Base-by-base conservation (phyloP, 371 early-diverging fungal genomes). In the Entomophthora muscae region DNA sequence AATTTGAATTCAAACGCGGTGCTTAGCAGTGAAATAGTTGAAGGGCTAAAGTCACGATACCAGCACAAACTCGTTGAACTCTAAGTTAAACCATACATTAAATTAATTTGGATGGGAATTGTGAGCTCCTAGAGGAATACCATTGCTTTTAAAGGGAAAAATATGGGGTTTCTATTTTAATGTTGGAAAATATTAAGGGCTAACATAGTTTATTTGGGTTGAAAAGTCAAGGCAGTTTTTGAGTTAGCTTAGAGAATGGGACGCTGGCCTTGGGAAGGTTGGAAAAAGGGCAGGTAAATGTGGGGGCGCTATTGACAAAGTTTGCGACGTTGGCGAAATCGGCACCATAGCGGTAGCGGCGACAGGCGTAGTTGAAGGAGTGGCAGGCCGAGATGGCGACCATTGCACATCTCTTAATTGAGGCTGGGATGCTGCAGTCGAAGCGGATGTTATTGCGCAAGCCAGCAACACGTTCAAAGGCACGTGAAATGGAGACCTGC, bases 401-500 rank as follows among this genome's bases (percentile, higher is more conserved):
- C 42, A 42, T 42, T 5, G 42, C 42, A 17, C 42, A 42, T 42
- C 42, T 5, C 17, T 42, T 42, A 17, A 42, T 42, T 5, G 10
- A 5, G 42, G 5, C 10, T 5, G 42, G 42, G 42, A 42, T 42
- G 42, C 10, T 42, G 5, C 10, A 17, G 17, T 42, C 42, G 42
- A 42, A 42, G 10, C 42, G 42, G 42, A 42, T 5, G 42, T 17
- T 5, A 17, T 42, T 42, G 42, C 42, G 42, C 10, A 42, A 17
- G 42, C 10, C 42, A 17, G 42, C 42, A 5, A 42, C 66, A 54
- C 58, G 64, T 62, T 57, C 61, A 64, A 56, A 65, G 61, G 60
- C 69, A 66, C 32, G 66, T 63, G 51, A 64, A 7, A 68, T 33
- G 63, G 61, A 68, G 63, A 66, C 63, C 68, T 22, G 53, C 12